Conservation (phyloP, 2,329 filamentous ascomycete genomes). For the Microsporum canis region DNA sequence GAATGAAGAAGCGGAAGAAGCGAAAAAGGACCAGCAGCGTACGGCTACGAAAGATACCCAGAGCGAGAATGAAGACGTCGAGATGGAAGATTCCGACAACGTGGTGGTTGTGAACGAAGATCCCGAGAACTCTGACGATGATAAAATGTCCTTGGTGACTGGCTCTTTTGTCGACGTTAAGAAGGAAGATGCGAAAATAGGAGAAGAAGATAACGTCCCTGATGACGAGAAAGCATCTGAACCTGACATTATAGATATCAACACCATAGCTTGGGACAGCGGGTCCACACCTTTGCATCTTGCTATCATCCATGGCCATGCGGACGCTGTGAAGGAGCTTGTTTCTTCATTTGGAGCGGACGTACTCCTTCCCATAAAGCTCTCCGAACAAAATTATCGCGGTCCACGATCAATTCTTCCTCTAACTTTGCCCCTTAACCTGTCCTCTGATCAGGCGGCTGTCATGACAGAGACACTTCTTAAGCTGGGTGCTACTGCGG, state of each 20-base stretch:
- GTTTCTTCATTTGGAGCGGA: slow-evolving; percentile 63
- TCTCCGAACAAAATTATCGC: neutral
- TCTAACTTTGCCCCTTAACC: neutral
- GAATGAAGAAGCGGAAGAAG: slow-evolving; percentile 44
- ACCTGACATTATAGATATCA: slow-evolving; percentile 63
- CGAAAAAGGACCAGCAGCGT: slow-evolving; percentile 7
- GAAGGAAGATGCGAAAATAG: neutral
- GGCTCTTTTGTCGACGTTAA: slow-evolving; percentile 53
- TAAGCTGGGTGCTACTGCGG: slow-evolving; percentile 53
- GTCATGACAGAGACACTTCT: slow-evolving; percentile 4
- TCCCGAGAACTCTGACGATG: slow-evolving; percentile 3
- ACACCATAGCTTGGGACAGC: slow-evolving; percentile 69
- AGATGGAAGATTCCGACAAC: slow-evolving; percentile 4
- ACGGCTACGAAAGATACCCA: neutral
- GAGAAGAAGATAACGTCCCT: slow-evolving; percentile 19
- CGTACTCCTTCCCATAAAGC: slow-evolving; percentile 28
- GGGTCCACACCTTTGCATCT: slow-evolving; percentile 65
- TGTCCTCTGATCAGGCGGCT: neutral
- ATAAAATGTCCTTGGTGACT: slow-evolving; percentile 19
- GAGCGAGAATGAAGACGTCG: slow-evolving; percentile 43
- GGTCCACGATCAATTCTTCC: neutral
- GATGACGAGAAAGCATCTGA: slow-evolving; percentile 23
- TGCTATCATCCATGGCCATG: slow-evolving; percentile 62
- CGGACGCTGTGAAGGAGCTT: slow-evolving; percentile 56
- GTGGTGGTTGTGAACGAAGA: neutral